Conservation (phyloP, 2,329 filamentous ascomycete species). For the Curvularia spicifera region DNA sequence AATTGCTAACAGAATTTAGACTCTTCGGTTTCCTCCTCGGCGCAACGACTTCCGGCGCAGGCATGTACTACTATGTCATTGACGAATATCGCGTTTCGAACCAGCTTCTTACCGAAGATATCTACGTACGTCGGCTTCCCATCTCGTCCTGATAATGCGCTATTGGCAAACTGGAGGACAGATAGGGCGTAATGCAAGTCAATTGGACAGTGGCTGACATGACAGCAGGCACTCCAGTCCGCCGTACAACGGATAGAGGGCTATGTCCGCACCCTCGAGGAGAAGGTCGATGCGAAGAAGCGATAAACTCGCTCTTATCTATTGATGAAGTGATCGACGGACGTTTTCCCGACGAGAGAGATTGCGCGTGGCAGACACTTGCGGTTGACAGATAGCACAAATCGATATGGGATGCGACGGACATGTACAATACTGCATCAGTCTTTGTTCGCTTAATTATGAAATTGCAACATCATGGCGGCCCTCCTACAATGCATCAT, state of each 20-base stretch:
- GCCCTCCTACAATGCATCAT: not conserved
- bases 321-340: not conserved
- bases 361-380: not conserved
- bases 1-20: slow-evolving; percentile 55
- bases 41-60: slow-evolving; percentile 76
- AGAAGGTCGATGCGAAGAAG: slow-evolving; percentile 68
- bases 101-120: slow-evolving; percentile 91
- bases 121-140: slow-evolving; percentile 74
- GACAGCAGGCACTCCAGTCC: slow-evolving; percentile 73
- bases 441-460: slow-evolving; percentile 6
- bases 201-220: slow-evolving; percentile 22
- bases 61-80: slow-evolving; percentile 90
- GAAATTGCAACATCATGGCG: slow-evolving; percentile 3
- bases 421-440: slow-evolving; percentile 12
- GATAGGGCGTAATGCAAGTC: too few relatives aligned
- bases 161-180: not conserved
- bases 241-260: slow-evolving; percentile 85
- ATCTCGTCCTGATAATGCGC: not conserved
- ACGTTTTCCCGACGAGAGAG: not conserved
- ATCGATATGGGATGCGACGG: not conserved
- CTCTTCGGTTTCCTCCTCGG: slow-evolving; percentile 92
- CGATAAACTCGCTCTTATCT: slow-evolving; percentile 3
- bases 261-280: slow-evolving; percentile 82
- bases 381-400: not conserved
- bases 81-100: slow-evolving; percentile 94